These are phyloP conservation scores for Colletotrichum sp. DNA, from an alignment of 2,329 filamentous ascomycete genomes.

Conservation along the genomic window DNA sequence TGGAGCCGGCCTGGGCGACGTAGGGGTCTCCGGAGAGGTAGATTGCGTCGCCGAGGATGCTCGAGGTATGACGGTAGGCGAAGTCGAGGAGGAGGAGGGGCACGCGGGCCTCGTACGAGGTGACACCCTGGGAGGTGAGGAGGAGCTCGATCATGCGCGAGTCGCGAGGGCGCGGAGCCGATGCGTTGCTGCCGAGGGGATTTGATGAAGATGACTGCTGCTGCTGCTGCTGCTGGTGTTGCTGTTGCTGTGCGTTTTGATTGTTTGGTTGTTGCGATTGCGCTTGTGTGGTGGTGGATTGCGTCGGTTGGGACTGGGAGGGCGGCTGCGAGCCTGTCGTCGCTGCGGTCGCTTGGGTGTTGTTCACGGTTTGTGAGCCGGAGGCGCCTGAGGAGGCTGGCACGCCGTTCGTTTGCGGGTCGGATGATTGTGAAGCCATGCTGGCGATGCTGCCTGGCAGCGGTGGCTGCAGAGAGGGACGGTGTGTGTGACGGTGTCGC, in stretches of 20 bases:
- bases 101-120: conserved; percentile 80
- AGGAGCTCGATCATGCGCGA: conserved; percentile 80
- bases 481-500: neutral
- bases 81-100: conserved; percentile 85
- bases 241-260: neutral
- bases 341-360: conserved; percentile 36
- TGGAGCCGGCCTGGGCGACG: conserved; percentile 58
- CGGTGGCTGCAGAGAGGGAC: neutral
- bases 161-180: conserved; percentile 72
- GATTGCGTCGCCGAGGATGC: conserved; percentile 72
- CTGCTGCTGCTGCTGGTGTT: neutral
- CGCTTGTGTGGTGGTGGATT: conserved; percentile 20
- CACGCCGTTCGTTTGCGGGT: conserved; percentile 60
- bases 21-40: conserved; percentile 74
- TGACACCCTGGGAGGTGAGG: conserved; percentile 78
- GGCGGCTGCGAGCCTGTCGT: conserved; percentile 19
- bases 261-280: conserved; percentile 15
- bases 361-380: conserved; percentile 38
- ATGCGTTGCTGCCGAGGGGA: conserved; percentile 32
- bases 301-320: conserved; percentile 15
- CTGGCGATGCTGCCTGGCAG: neutral
- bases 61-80: conserved; percentile 80
- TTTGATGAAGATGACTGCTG: neutral
- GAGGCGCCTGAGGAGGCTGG: conserved; percentile 41
- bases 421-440: conserved; percentile 34